Evolutionary conservation across 2,329 filamentous ascomycete genomes (phyloP).

Genomic region (Fusarium siculi): DNA sequence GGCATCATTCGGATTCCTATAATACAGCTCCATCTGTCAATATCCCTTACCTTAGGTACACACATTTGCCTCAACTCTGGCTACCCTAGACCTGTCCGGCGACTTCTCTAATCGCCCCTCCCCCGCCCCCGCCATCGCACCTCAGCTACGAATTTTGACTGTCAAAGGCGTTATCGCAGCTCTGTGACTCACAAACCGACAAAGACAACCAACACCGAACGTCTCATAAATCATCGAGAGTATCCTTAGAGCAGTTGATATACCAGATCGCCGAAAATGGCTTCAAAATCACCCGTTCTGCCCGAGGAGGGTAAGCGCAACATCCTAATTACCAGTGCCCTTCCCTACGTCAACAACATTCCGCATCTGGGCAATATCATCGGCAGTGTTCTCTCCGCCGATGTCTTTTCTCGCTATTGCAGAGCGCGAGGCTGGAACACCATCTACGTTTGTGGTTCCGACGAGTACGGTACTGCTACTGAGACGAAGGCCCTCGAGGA

Average conservation of each 20-base stretch:
- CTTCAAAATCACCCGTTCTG: slow-evolving; percentile 59
- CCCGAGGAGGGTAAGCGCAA: slow-evolving; percentile 82
- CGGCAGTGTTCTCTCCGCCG: slow-evolving; percentile 86
- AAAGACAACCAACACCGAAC: neutral
- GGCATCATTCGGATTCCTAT: neutral
- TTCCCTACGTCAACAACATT: slow-evolving; percentile 81
- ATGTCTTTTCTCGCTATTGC: slow-evolving; percentile 85
- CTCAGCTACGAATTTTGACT: slow-evolving; percentile 38
- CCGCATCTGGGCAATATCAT: slow-evolving; percentile 91
- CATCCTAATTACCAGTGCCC: slow-evolving; percentile 88
- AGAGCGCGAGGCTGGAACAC: slow-evolving; percentile 83
- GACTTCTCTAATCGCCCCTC: slow-evolving; percentile 26
- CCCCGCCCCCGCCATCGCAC: slow-evolving; percentile 41
- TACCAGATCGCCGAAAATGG: slow-evolving; percentile 34
- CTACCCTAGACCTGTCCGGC: slow-evolving; percentile 26
- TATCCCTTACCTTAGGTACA: neutral
- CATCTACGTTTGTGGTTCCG: slow-evolving; percentile 85
- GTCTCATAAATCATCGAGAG: neutral
- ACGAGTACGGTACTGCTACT: slow-evolving; percentile 96
- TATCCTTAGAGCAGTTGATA: slow-evolving; percentile 3
- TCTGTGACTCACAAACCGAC: slow-evolving; percentile 40
- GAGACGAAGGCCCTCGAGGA: slow-evolving; percentile 96
- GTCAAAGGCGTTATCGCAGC: slow-evolving; percentile 33
- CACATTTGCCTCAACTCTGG: neutral
- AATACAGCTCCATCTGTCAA: neutral